A percentile compares a stretch with the other conserved stretches of the same genome.
Evolutionary conservation across 2,329 filamentous ascomycete species (phyloP).

Genomic region (Immersiporthe knoxdaviesiana): DNA sequence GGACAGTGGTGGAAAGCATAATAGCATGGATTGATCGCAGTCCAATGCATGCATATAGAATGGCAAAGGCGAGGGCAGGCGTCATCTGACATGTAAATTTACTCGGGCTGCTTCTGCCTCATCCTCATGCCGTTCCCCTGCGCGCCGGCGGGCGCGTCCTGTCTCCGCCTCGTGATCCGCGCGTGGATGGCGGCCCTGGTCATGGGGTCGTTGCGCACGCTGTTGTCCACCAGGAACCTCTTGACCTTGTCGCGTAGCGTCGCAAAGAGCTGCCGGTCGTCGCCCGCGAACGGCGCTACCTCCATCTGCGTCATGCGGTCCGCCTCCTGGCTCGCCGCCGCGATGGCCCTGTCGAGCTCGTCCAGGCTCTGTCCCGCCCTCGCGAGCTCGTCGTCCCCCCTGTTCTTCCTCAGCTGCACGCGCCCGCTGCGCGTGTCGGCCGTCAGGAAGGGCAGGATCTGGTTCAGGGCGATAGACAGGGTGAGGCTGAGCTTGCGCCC

Average conservation of each 20-base stretch:
- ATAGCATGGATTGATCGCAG: not conserved
- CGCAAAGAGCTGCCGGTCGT: slow-evolving; percentile 67
- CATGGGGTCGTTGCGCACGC: slow-evolving; percentile 76
- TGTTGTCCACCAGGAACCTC: slow-evolving; percentile 88
- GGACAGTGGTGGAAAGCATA: not conserved
- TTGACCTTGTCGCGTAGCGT: slow-evolving; percentile 73
- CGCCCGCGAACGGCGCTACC: slow-evolving; percentile 78
- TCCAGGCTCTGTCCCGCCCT: slow-evolving; percentile 64
- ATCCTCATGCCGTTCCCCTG: slow-evolving; percentile 47
- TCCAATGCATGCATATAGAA: not conserved
- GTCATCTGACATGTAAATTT: not conserved
- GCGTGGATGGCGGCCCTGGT: slow-evolving; percentile 78
- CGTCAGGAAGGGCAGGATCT: slow-evolving; percentile 71
- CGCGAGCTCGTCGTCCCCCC: slow-evolving; percentile 50
- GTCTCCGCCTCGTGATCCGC: slow-evolving; percentile 64
- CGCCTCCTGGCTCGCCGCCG: slow-evolving; percentile 69
- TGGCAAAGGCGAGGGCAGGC: not conserved
- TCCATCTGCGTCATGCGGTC: slow-evolving; percentile 74
- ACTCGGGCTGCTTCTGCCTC: slow-evolving; percentile 12
- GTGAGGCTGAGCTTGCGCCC: slow-evolving; percentile 77
- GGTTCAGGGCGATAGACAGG: slow-evolving; percentile 79
- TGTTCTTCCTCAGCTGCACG: slow-evolving; percentile 32
- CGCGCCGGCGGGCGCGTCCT: slow-evolving; percentile 65
- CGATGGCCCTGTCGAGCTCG: slow-evolving; percentile 64
- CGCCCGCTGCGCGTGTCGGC: slow-evolving; percentile 42